Base-by-base conservation (phyloP, 2,329 filamentous ascomycete genomes). In the Aspergillus sp. region DNA sequence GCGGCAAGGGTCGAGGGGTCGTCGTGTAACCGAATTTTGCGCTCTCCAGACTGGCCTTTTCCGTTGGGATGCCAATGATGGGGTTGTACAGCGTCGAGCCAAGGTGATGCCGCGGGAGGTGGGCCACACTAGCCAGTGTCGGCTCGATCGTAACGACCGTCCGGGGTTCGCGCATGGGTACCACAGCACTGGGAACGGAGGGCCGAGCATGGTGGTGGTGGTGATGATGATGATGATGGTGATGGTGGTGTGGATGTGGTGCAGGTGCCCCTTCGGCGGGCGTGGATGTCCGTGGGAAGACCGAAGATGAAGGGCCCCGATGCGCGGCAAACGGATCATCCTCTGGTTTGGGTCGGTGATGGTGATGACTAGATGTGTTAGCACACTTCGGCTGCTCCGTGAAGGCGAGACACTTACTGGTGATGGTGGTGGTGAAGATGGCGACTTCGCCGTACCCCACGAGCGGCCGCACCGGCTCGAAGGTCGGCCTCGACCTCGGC, bases 21-120 rank as follows among this genome's bases (percentile, higher is more conserved):
- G 79, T 81, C 4, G 76, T 78, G 58, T 82, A 85, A 38, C 81
- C 78, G 55, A 82, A 80, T 57, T 82, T 82, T 49, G 78, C 74
- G 59, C 79, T 79, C 49, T 73, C 72, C n/a, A 64, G 38, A 0
- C 69, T 67, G 2, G 68, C 67, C 48, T 66, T 69, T 13, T 63
- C 72, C 2, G 76, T 69, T 1, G 77, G 76, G 4, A 77, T 63
- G 2, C 76, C 73, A 4, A 95, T 76, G 5, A 77, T 80, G 1
- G 89, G 83, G 46, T 87, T 81, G 67, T 97, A 97, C 13, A 95
- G 78, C 3, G 89, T 87, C 52, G 90, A 89, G 32, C 93, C 93
- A 2, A 97, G 81, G 66, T 96, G 91, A 50, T 84, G 82, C 9
- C 91, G 86, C 8, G 89, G 88, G 16, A 83, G 79, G 52, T 87